Percentiles rank a stretch among this genome's conserved stretches.
phyloP scores from a whole-genome alignment of 176 grass and related monocot genomes.

The Avena atlantica region DNA sequence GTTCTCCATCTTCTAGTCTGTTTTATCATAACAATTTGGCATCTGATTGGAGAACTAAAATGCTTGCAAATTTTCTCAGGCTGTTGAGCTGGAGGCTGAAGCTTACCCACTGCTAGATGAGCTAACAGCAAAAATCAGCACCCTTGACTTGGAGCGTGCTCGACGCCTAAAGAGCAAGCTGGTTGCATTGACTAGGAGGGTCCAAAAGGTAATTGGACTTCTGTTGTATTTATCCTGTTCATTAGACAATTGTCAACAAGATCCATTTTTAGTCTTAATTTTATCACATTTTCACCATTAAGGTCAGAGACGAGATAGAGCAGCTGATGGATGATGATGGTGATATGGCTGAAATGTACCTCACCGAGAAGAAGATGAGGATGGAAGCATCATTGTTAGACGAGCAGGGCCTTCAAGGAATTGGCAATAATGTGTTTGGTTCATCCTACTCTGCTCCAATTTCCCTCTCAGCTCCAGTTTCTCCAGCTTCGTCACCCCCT shows the following conservation, averaged over 20 bases:
- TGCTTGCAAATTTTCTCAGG: conserved; percentile 53
- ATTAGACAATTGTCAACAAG: not conserved
- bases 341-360: conserved; percentile 99
- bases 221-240: conserved; percentile 16
- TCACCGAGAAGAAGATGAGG: conserved; percentile 85
- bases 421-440: conserved; percentile 51
- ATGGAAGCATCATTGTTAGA: conserved; percentile 68
- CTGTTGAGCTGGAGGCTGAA: conserved; percentile 86
- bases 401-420: conserved; percentile 59
- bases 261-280: conserved; percentile 6
- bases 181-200: conserved; percentile 85
- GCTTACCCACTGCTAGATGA: conserved; percentile 91
- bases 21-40: conserved; percentile 27
- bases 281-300: conserved; percentile 30
- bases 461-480: conserved; percentile 85
- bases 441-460: conserved; percentile 76
- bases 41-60: conserved; percentile 26
- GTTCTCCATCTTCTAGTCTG: not conserved
- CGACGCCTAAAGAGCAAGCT: conserved; percentile 90
- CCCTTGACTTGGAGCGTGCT: conserved; percentile 80
- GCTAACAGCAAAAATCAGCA: conserved; percentile 81
- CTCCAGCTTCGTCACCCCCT: conserved; percentile 66
- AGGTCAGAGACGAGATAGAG: conserved; percentile 97
- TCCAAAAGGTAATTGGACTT: conserved; percentile 76
- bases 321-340: conserved; percentile 97